Base-by-base conservation (phyloP, 179 eudicot genomes). In the Corrigiola litoralis region DNA sequence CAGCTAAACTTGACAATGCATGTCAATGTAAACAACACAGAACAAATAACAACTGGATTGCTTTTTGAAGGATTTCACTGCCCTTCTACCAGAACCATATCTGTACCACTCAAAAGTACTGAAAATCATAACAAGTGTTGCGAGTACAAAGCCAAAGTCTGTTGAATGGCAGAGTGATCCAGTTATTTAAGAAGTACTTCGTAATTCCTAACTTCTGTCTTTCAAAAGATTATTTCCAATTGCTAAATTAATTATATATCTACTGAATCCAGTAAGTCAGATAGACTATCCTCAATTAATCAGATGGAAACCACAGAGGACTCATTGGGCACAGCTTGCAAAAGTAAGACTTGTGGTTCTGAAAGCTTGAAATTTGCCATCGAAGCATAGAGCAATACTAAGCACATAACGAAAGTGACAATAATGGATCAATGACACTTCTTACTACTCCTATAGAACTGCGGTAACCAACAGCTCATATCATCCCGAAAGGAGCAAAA, bases 401-500 rank as follows among this genome's bases (percentile, higher is more conserved):
- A n/a, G n/a, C n/a, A n/a, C n/a, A n/a, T n/a, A n/a, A n/a, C n/a
- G n/a, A n/a, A n/a, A n/a, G n/a, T n/a, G n/a, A n/a, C n/a, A n/a
- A n/a, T n/a, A n/a, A n/a, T n/a, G n/a, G n/a, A n/a, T n/a, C n/a
- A n/a, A n/a, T n/a, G n/a, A n/a, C n/a, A n/a, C n/a, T n/a, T n/a
- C n/a, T n/a, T n/a, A n/a, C n/a, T n/a, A n/a, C n/a, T n/a, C n/a
- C n/a, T n/a, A n/a, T n/a, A n/a, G 48, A 1, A 32, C 63, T 58
- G 9, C 33, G 38, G 34, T 14, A 58, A 58, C 6, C 11, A 58
- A 58, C 61, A 42, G 18, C 18, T 47, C n/a, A 10, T 44, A n/a
- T 32, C 17, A 47, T 31, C 29, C 21, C 45, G 14, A 33, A 48
- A 63, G 25, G 33, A 63, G n/a, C 16, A 57, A 60, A 63, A 55